Evolutionary conservation across 768 basidiomycete species (phyloP), one percentile per base, ranked within the genome.

Genomic region (Pluteus cervinus): DNA sequence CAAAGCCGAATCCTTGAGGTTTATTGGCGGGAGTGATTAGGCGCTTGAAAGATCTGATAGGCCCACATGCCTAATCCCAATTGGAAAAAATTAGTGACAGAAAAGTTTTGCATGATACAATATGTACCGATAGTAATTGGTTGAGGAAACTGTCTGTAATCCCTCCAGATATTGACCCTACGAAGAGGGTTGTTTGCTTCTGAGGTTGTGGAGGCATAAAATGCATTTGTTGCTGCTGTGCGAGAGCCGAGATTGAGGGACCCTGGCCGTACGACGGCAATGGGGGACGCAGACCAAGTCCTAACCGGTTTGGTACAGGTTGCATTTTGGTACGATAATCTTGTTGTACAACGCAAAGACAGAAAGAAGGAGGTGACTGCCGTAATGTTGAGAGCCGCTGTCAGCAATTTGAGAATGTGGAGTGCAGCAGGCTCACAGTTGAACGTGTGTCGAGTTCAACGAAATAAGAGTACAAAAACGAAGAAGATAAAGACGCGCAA

Each of bases 1-100:
- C 94, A 60, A 98, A 99, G 7, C 93, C 96, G 54, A 98, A 98
- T 3, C 90, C 91, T 65, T 93, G 88, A 5, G 93, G 86, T 58
- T 93, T 89, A 52, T 93, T 89, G 12, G 86, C 81, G 17, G 91
- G 88, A 2, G 91, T 93, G 31, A 88, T 86, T 16, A 93, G 79
- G 11, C 93, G 82, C 50, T 93, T 97, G 65, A 99, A 87, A 1
- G 87, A 89, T 42, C 80, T 79, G 42, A 97, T 68, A 3, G 81
- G 77, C 10, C 96, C 96, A 50, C 91, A 97, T 20, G 92, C 81
- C 93, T 97, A 42, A 14, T 10, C 15, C 9, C 22, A 31, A 21
- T 21, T 17, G 40, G 12, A 32, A 22, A 21, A 6, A 20, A 37
- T 29, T 24, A 40, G 39, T 18, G 9, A 33, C 10, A 35, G 20